Conservation (phyloP, 345 rosid genomes). For the Brassica nigra region DNA sequence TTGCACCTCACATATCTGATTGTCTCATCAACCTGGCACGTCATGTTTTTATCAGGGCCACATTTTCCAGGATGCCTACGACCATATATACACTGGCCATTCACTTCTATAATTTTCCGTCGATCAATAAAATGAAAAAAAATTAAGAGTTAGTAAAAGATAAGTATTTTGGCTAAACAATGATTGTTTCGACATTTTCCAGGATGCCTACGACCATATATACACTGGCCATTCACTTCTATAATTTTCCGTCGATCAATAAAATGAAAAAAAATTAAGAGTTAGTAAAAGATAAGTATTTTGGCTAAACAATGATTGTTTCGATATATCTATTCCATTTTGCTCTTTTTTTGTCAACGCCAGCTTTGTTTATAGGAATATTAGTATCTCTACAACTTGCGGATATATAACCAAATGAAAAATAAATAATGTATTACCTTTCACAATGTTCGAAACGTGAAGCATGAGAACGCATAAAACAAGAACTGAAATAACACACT, state of each 20-base stretch:
- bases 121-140: neutral
- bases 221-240: neutral
- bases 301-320: neutral
- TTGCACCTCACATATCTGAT: neutral
- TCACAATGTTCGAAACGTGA: neutral
- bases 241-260: neutral
- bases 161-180: neutral
- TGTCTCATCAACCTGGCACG: neutral
- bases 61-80: neutral
- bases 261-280: neutral
- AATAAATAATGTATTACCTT: neutral
- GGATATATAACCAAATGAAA: neutral
- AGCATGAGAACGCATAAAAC: neutral
- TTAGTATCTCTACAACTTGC: neutral
- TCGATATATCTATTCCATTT: neutral
- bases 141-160: neutral
- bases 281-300: neutral
- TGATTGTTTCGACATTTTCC: neutral
- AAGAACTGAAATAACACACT: neutral
- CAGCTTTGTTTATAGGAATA: neutral
- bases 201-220: neutral
- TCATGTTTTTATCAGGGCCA: conserved; percentile 3
- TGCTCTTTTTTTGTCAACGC: neutral
- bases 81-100: neutral
- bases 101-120: neutral